Base-by-base conservation (phyloP, 495 filamentous ascomycete species). In the Aspergillus heteromorphus region DNA sequence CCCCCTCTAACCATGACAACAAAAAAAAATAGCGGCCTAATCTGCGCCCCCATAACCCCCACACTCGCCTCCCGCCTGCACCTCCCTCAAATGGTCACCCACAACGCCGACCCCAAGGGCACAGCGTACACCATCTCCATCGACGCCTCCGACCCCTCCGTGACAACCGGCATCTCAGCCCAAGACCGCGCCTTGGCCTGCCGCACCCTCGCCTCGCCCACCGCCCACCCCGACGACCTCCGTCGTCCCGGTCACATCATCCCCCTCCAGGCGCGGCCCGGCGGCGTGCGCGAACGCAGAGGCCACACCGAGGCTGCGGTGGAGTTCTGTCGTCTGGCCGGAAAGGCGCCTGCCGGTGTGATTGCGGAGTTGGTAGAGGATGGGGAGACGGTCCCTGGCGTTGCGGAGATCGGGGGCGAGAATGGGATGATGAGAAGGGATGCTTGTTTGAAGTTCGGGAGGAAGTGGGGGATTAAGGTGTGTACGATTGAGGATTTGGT, bases 401-500 rank as follows among this genome's bases (percentile, higher is more conserved):
- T 81, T 31, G 58, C 85, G 19, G 79, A 82, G 65, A 69, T 76
- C 52, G 64, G 68, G 9, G 77, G 77, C 16, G 82, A 82, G 36
- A 83, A 85, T 17, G 89, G 84, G 2, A 98, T 97, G 93, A 88
- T 97, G 89, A 73, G 91, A 59, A 81, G 91, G 54, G 92, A 97
- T 79, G 87, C 80, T 4, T 97, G 93, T 67, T 76, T 98, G 65
- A 79, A 72, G 29, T 98, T 98, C 79, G 95, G 91, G 11, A 81
- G 82, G 70, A 83, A 79, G 67, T 97, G 89, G 86, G 91, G 91
- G 9, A 72, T 97, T 57, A 92, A 86, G 73, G 90, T 95, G 38
- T 95, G 92, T 69, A 97, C 93, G 7, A 97, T 98, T 72, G 92
- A 91, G 65, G 91, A 89, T 67, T 71, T 98, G 71, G 87, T 92